Conservation (phyloP, 2,329 filamentous ascomycete genomes). For the Alternaria consortialis region DNA sequence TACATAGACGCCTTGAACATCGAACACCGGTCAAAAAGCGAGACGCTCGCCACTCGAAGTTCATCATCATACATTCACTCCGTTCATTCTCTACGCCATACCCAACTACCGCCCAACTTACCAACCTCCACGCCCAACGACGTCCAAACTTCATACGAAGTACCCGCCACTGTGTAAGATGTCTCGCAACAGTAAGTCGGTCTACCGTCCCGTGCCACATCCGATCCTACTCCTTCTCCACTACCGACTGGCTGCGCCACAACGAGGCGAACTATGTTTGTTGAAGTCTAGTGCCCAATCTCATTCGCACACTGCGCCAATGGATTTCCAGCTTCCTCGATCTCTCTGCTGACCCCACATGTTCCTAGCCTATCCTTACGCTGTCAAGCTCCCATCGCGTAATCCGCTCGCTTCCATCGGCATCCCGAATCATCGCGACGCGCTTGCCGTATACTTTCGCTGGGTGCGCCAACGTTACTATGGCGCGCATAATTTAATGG, state of each 20-base stretch:
- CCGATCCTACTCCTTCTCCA: background rate
- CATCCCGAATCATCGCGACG: slow-evolving; percentile 32
- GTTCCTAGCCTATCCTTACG: slow-evolving; percentile 7
- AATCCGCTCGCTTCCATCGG: slow-evolving; percentile 29
- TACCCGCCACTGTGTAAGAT: slow-evolving; percentile 4
- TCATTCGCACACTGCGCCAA: background rate
- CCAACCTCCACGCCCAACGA: background rate
- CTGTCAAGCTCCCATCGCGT: slow-evolving; percentile 17
- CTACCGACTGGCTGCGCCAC: background rate
- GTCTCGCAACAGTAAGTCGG: slow-evolving; percentile 18
- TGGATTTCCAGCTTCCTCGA: background rate
- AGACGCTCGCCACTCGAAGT: background rate
- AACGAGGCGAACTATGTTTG: background rate
- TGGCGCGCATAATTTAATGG: background rate
- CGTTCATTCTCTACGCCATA: background rate
- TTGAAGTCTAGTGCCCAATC: background rate
- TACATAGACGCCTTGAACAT: slow-evolving; percentile 9
- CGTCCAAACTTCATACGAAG: background rate
- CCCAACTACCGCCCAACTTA: background rate
- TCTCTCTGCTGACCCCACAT: slow-evolving; percentile 9
- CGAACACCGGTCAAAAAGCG: background rate
- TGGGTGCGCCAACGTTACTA: slow-evolving; percentile 31
- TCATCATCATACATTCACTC: background rate
- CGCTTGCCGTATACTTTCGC: slow-evolving; percentile 35
- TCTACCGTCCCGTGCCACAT: background rate